Conservation (phyloP, 129 eudicot genomes). For the Flaveria trinervia region DNA sequence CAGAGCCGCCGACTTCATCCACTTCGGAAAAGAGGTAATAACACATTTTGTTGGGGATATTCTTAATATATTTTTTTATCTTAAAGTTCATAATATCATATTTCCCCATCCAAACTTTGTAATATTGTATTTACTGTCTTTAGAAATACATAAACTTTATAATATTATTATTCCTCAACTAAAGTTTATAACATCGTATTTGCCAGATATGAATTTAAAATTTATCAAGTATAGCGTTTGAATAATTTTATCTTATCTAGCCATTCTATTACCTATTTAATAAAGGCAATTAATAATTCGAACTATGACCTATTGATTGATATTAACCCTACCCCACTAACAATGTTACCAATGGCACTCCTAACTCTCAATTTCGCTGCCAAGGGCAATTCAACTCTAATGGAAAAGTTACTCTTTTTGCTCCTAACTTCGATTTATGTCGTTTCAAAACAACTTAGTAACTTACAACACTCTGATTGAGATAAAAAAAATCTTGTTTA, state of each 20-base stretch:
- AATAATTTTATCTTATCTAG: neutral
- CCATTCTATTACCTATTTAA: neutral
- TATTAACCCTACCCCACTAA: too few species aligned
- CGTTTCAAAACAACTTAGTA: too few species aligned
- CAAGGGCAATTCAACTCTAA: too few species aligned
- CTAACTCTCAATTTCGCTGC: too few species aligned
- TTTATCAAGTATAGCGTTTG: neutral
- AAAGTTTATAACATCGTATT: neutral
- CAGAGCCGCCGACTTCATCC: conserved; percentile 35
- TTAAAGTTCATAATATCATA: neutral
- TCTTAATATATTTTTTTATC: neutral
- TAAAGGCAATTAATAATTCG: too few species aligned
- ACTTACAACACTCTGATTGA: too few species aligned
- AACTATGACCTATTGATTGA: too few species aligned
- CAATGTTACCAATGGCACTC: too few species aligned
- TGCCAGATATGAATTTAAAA: neutral
- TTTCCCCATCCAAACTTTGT: neutral
- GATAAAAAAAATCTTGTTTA: too few species aligned
- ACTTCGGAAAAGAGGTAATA: conserved; percentile 56
- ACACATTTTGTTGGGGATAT: neutral
- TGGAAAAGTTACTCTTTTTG: too few species aligned
- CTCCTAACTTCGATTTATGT: too few species aligned
- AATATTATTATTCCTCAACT: neutral
- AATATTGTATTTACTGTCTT: neutral
- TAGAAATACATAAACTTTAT: neutral